phyloP scores from a whole-genome alignment of 2,329 filamentous ascomycete genomes.

The Alternaria triticina region DNA sequence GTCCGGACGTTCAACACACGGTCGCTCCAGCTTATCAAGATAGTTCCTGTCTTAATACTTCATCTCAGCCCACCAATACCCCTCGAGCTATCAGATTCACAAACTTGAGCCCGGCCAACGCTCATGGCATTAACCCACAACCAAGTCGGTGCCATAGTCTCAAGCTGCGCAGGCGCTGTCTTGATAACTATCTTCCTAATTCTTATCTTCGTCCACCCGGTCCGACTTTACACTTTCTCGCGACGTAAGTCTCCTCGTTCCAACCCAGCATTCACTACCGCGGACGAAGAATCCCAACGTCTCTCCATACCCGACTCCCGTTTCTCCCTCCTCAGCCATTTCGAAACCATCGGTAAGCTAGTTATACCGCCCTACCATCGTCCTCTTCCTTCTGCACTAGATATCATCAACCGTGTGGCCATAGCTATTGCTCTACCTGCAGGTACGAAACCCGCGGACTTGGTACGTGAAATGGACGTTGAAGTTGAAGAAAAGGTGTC shows the following conservation, averaged over 20 bases:
- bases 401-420: neutral
- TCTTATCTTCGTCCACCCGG: neutral
- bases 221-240: neutral
- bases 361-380: neutral
- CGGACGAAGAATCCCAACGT: neutral
- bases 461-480: neutral
- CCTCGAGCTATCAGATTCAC: neutral
- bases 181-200: neutral
- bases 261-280: neutral
- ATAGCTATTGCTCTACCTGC: neutral
- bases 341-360: neutral
- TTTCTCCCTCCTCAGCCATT: neutral
- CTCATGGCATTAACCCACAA: neutral
- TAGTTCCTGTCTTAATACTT: neutral
- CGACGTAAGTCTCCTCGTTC: neutral
- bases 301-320: neutral
- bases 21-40: neutral
- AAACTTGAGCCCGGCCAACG: neutral
- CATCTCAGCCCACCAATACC: neutral
- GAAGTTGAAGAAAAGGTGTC: accelerated
- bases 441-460: neutral
- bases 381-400: neutral
- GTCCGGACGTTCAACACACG: neutral
- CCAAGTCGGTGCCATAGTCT: neutral
- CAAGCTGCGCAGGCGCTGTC: neutral